Conservation (phyloP, 1,284 basidiomycete genomes). For the Trametes sp. region DNA sequence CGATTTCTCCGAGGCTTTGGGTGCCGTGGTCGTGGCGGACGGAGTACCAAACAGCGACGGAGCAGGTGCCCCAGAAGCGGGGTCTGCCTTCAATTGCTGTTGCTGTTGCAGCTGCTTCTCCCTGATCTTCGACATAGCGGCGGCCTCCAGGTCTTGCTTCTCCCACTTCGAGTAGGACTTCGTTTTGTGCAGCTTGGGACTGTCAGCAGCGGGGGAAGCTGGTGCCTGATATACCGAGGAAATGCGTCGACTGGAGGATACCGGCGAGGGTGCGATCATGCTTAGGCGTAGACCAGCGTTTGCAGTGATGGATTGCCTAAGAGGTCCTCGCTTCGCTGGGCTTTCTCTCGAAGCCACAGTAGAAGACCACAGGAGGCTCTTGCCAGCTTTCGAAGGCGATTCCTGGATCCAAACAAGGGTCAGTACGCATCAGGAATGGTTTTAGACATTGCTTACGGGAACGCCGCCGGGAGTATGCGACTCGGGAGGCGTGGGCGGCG, state of each 20-base stretch:
- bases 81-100: constrained; percentile 33
- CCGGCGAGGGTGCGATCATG: constrained; percentile 45
- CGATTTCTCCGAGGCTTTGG: constrained; percentile 21
- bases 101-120: constrained; percentile 39
- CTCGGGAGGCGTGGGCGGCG: constrained; percentile 41
- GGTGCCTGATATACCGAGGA: constrained; percentile 44
- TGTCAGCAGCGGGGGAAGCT: constrained; percentile 51
- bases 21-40: constrained; percentile 10
- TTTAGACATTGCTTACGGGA: constrained; percentile 30
- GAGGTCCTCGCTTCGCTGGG: constrained; percentile 44
- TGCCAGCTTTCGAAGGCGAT: constrained; percentile 49
- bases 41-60: constrained; percentile 25
- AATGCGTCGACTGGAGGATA: constrained; percentile 46
- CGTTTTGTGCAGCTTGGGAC: constrained; percentile 56
- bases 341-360: constrained; percentile 41
- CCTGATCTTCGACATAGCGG: constrained; percentile 62
- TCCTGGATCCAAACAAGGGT: constrained; percentile 36
- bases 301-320: constrained; percentile 55
- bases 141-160: constrained; percentile 81
- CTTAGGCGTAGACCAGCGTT: constrained; percentile 48
- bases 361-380: constrained; percentile 56
- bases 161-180: constrained; percentile 80
- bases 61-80: constrained; percentile 27
- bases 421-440: constrained; percentile 6
- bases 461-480: constrained; percentile 48